These are phyloP conservation scores for Trichoderma erinaceum DNA, from an alignment of 495 filamentous ascomycete genomes.

Conservation along the genomic window DNA sequence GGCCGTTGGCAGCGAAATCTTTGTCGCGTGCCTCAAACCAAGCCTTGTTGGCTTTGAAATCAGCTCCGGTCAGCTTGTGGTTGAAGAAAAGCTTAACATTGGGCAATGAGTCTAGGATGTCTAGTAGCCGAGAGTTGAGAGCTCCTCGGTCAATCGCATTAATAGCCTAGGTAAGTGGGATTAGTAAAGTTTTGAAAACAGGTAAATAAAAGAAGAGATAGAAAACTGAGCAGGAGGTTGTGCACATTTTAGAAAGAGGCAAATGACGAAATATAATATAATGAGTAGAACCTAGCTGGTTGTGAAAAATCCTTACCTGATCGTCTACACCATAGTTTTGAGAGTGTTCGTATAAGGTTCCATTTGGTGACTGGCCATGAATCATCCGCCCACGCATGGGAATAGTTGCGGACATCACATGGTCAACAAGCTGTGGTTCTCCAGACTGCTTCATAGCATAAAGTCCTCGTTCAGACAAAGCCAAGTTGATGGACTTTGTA, in stretches of 20 bases:
- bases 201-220: not conserved
- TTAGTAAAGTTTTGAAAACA: not conserved
- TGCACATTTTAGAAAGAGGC: too few species aligned
- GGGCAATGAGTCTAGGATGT: constrained; percentile 71
- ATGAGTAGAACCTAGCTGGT: not conserved
- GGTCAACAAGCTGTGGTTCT: constrained; percentile 58
- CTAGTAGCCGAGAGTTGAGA: constrained; percentile 80
- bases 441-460: constrained; percentile 68
- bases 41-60: constrained; percentile 69
- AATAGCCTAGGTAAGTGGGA: constrained; percentile 33
- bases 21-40: constrained; percentile 69
- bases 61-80: constrained; percentile 81
- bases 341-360: constrained; percentile 64
- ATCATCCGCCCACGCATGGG: constrained; percentile 99
- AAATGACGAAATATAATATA: not conserved
- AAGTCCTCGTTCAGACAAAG: constrained; percentile 90
- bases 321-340: constrained; percentile 91
- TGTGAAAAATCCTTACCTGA: constrained; percentile 47
- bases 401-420: constrained; percentile 69
- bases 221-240: not conserved
- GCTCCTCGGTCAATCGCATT: constrained; percentile 62
- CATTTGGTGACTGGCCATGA: constrained; percentile 61
- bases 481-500: constrained; percentile 95
- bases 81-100: constrained; percentile 91
- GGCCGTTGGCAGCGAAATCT: constrained; percentile 18